These are phyloP conservation scores for Oryza coarctata DNA, from an alignment of 176 grass and related monocot species.

Conservation along the genomic window DNA sequence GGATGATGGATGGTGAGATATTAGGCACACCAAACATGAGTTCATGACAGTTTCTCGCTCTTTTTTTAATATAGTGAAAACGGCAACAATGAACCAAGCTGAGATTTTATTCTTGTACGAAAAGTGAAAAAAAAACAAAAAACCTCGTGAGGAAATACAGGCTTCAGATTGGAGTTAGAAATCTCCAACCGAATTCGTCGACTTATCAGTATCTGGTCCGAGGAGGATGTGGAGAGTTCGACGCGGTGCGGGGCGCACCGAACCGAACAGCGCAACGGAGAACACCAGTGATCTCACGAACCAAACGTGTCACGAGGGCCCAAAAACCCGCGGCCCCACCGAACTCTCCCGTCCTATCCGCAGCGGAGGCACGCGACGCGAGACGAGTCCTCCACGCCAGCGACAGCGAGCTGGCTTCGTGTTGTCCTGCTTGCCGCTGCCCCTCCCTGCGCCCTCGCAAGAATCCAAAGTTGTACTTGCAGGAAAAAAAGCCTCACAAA, in stretches of 20 bases:
- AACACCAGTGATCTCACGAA: background rate
- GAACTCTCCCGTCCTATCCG: background rate
- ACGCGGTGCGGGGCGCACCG: background rate
- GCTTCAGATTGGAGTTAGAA: background rate
- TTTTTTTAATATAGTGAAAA: background rate
- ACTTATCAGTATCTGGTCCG: background rate
- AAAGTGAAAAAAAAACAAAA: background rate
- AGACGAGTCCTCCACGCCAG: background rate
- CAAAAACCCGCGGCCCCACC: background rate
- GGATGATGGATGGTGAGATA: background rate
- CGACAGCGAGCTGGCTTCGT: background rate
- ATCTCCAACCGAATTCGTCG: background rate
- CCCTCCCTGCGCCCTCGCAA: slow-evolving; percentile 7
- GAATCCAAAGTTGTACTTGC: slow-evolving; percentile 40
- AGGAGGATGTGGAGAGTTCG: slow-evolving; percentile 11
- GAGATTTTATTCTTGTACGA: background rate
- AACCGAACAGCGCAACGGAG: too few species aligned
- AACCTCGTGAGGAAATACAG: background rate
- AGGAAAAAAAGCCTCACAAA: background rate
- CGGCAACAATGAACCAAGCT: background rate
- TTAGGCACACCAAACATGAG: background rate
- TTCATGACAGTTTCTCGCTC: background rate
- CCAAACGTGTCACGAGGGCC: slow-evolving; percentile 18
- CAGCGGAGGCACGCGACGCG: background rate
- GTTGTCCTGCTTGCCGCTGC: background rate